Evolutionary conservation across 495 filamentous ascomycete species (phyloP).

Genomic region (Aspergillus nanangensis): DNA sequence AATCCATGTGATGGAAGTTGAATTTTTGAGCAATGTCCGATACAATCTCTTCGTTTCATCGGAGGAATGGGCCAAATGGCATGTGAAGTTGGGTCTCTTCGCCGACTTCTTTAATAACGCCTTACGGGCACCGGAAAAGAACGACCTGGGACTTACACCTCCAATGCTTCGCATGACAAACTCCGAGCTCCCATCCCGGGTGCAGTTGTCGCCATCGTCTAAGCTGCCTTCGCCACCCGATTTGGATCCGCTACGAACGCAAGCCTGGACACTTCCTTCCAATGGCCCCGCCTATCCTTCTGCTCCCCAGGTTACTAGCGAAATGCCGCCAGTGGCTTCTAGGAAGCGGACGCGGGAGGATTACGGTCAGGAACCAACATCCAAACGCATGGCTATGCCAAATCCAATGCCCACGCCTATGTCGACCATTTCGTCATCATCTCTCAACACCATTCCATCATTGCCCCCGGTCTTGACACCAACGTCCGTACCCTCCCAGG

Average conservation of each 20-base stretch:
- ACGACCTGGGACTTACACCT: constrained; percentile 13
- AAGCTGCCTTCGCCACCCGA: constrained; percentile 53
- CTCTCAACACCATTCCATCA: constrained; percentile 31
- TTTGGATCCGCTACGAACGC: constrained; percentile 21
- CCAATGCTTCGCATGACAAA: constrained; percentile 28
- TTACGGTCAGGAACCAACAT: constrained; percentile 55
- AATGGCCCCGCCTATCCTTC: constrained; percentile 23
- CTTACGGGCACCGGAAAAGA: constrained; percentile 30
- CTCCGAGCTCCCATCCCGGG: constrained; percentile 16
- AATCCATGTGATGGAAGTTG: constrained; percentile 99
- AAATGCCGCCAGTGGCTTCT: constrained; percentile 32
- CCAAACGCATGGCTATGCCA: constrained; percentile 54
- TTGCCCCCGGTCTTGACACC: constrained; percentile 34
- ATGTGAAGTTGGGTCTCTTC: constrained; percentile 72
- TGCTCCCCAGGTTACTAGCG: constrained; percentile 17
- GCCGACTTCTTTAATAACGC: constrained; percentile 73
- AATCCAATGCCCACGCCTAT: constrained; percentile 25
- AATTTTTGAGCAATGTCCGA: constrained; percentile 97
- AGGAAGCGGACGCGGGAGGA: constrained; percentile 75
- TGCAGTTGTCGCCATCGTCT: constrained; percentile 31
- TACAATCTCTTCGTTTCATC: constrained; percentile 86
- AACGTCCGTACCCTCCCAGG: constrained; percentile 28
- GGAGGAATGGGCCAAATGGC: constrained; percentile 80
- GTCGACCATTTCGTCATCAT: constrained; percentile 27
- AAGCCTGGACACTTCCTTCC: constrained; percentile 27